Conservation (phyloP, 176 grass and related monocot genomes). For the Hsuehochloa calcarea region DNA sequence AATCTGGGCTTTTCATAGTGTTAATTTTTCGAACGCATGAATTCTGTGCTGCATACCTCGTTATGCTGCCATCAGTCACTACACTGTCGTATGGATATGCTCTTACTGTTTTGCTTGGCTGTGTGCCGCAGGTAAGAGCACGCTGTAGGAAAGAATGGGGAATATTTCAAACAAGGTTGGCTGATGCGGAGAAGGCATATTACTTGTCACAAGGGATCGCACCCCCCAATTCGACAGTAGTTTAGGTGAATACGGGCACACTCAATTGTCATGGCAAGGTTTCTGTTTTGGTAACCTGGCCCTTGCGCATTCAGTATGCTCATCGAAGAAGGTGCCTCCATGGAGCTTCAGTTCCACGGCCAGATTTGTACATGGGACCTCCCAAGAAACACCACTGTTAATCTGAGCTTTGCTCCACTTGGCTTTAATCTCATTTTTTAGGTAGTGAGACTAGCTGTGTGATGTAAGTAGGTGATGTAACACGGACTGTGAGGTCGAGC, state of each 20-base stretch:
- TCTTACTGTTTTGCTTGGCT: slow-evolving; percentile 4
- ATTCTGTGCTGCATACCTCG: background rate
- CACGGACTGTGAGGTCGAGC: background rate
- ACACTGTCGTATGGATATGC: background rate
- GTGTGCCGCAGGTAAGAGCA: slow-evolving; percentile 56
- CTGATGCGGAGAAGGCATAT: slow-evolving; percentile 77
- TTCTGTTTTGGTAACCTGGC: slow-evolving; percentile 38
- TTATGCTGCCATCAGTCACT: background rate
- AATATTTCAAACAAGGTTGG: slow-evolving; percentile 74
- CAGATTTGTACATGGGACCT: slow-evolving; percentile 46
- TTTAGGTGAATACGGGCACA: slow-evolving; percentile 27
- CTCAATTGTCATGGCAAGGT: slow-evolving; percentile 2
- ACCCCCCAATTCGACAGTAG: slow-evolving; percentile 50
- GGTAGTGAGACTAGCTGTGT: slow-evolving; percentile 35
- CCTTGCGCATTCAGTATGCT: background rate
- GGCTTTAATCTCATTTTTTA: slow-evolving; percentile 31
- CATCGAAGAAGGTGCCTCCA: slow-evolving; percentile 18
- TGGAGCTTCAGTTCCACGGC: slow-evolving; percentile 20
- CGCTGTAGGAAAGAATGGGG: slow-evolving; percentile 91
- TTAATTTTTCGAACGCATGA: background rate
- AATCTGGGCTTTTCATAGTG: background rate
- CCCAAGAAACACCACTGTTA: slow-evolving; percentile 8
- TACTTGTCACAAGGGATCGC: slow-evolving; percentile 68
- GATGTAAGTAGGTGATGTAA: slow-evolving; percentile 39
- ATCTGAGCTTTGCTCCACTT: slow-evolving; percentile 12